These are phyloP conservation scores for Fusarium equiseti DNA, from an alignment of 2,329 filamentous ascomycete species.

Conservation along the genomic window DNA sequence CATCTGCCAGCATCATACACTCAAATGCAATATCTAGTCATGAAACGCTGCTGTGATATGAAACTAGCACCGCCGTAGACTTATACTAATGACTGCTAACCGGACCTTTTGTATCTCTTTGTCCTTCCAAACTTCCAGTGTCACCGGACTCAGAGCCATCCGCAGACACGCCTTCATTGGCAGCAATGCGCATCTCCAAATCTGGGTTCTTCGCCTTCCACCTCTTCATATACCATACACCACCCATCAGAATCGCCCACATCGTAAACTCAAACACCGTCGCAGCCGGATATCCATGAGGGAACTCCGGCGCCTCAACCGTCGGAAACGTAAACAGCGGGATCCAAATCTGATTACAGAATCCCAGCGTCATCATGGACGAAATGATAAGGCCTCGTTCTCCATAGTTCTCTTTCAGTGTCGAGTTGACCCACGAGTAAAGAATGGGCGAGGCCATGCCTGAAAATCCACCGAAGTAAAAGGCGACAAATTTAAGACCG, in stretches of 20 bases:
- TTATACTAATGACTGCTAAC: neutral
- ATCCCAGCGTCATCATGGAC: conserved; percentile 13
- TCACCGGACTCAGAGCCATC: neutral
- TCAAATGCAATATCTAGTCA: too few species aligned
- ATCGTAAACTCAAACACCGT: neutral
- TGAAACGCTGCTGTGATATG: too few species aligned
- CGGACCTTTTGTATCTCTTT: neutral
- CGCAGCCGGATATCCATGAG: neutral
- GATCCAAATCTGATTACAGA: conserved; percentile 17
- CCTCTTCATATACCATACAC: conserved; percentile 11
- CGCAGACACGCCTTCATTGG: neutral
- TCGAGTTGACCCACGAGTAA: neutral
- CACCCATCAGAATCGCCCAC: conserved; percentile 12
- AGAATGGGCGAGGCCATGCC: conserved; percentile 6
- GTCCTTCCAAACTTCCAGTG: neutral
- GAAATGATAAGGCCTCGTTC: conserved; percentile 8
- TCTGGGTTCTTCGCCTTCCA: neutral
- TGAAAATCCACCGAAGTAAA: conserved; percentile 12
- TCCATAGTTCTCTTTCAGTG: neutral
- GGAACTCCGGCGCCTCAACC: neutral
- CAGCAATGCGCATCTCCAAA: neutral
- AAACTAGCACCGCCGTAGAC: too few species aligned
- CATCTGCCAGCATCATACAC: neutral
- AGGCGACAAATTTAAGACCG: neutral
- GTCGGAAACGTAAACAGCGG: conserved; percentile 2